Conservation (phyloP, 345 rosid species). For the Dipteronia sinensis region DNA sequence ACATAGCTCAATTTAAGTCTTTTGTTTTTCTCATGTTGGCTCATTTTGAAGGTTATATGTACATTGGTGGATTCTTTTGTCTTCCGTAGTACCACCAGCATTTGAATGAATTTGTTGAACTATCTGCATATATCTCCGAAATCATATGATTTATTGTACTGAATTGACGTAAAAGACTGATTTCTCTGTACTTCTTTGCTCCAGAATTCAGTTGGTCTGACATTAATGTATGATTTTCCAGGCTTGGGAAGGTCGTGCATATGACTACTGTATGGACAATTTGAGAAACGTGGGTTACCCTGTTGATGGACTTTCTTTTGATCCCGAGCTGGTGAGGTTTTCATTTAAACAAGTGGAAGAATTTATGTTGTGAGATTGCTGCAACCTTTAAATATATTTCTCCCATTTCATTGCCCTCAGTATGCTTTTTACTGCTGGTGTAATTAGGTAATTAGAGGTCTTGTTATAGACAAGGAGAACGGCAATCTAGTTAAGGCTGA, state of each 20-base stretch:
- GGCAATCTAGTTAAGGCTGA: conserved; percentile 98
- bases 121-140: background rate
- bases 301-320: conserved; percentile 87
- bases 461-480: conserved; percentile 92
- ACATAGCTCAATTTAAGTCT: background rate
- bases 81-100: background rate
- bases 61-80: background rate
- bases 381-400: background rate
- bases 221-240: conserved; percentile 28
- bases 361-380: background rate
- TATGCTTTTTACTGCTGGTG: conserved; percentile 15
- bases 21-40: background rate
- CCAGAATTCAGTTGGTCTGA: conserved; percentile 13
- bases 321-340: conserved; percentile 70
- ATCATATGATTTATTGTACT: background rate
- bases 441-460: conserved; percentile 84
- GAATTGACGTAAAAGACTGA: background rate
- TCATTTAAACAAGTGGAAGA: conserved; percentile 22
- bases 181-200: background rate
- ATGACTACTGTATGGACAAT: conserved; percentile 95
- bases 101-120: background rate
- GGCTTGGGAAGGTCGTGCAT: conserved; percentile 99
- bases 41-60: background rate
- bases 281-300: conserved; percentile 82
- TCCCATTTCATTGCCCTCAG: conserved; percentile 7